phyloP scores from a whole-genome alignment of 2,329 filamentous ascomycete species.

The Fusarium domesticum region DNA sequence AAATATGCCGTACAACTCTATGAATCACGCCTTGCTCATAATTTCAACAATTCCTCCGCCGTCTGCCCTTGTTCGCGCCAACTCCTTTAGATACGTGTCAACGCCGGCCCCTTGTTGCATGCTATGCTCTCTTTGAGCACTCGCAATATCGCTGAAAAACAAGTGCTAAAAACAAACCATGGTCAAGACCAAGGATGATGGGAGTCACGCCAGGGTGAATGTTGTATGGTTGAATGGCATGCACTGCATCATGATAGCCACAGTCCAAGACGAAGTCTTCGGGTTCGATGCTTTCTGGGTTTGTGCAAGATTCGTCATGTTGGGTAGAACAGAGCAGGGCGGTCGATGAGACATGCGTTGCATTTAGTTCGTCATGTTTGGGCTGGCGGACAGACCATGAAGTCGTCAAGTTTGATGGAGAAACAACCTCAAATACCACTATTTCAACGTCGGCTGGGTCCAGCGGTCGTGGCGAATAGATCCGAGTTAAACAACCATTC shows the following conservation, averaged over 20 bases:
- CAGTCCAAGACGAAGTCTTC: not conserved
- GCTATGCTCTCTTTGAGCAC: slow-evolving; percentile 12
- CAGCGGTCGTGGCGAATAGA: slow-evolving; percentile 21
- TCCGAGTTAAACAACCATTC: slow-evolving; percentile 47
- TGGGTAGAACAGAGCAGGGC: not conserved
- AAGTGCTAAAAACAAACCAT: not conserved
- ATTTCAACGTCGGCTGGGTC: slow-evolving; percentile 22
- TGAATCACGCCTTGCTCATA: slow-evolving; percentile 16
- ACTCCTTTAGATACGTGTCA: slow-evolving; percentile 19
- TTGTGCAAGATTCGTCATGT: not conserved
- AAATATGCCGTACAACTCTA: slow-evolving; percentile 25
- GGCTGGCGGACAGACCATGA: not conserved
- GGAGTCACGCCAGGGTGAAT: not conserved
- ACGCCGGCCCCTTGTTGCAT: slow-evolving; percentile 15
- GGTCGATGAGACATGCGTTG: not conserved
- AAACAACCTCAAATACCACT: not conserved
- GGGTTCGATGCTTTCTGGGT: not conserved
- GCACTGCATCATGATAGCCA: not conserved
- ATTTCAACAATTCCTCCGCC: slow-evolving; percentile 12
- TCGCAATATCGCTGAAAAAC: slow-evolving; percentile 13
- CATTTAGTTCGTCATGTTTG: not conserved
- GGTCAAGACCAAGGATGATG: not conserved
- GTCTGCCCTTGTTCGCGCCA: slow-evolving; percentile 16
- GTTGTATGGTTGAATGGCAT: not conserved
- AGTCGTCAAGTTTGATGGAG: not conserved